Conservation (phyloP, 192 early-diverging fungal species). For the Obelidium mucronatum region DNA sequence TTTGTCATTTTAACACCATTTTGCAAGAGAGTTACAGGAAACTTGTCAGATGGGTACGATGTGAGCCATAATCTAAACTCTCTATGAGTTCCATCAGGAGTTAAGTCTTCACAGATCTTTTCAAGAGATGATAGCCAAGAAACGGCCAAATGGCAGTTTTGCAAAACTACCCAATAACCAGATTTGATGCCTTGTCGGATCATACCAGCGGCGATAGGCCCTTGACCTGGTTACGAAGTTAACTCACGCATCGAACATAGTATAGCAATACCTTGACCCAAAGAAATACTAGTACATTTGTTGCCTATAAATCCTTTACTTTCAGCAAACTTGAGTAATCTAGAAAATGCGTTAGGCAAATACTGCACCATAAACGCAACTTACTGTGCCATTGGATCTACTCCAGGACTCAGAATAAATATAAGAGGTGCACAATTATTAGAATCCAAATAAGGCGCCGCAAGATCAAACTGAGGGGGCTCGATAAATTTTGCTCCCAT, state of each 20-base stretch:
- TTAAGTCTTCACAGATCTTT: constrained; percentile 70
- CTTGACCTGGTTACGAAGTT: constrained; percentile 45
- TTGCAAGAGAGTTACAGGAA: constrained; percentile 66
- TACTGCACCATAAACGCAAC: constrained; percentile 3
- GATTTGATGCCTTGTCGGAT: constrained; percentile 57
- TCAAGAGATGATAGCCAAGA: constrained; percentile 65
- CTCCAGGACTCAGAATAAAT: constrained; percentile 67
- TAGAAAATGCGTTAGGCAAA: constrained; percentile 3
- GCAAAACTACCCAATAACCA: constrained; percentile 65
- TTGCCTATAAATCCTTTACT: constrained; percentile 55
- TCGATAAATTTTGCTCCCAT: constrained; percentile 69
- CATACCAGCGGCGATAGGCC: constrained; percentile 65
- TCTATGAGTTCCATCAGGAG: constrained; percentile 58
- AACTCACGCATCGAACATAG: background rate
- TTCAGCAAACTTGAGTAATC: constrained; percentile 65
- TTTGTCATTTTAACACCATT: constrained; percentile 74
- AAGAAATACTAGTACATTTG: constrained; percentile 57
- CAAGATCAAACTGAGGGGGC: constrained; percentile 67
- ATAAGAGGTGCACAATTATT: constrained; percentile 62
- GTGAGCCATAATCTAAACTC: constrained; percentile 69
- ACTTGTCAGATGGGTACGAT: constrained; percentile 66
- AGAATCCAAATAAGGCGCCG: constrained; percentile 60
- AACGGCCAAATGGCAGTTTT: constrained; percentile 71
- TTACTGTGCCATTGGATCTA: constrained; percentile 66
- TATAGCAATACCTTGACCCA: constrained; percentile 59